Evolutionary conservation across 2,329 filamentous ascomycete genomes (phyloP).

Genomic region (Ophiostoma fasciatum): DNA sequence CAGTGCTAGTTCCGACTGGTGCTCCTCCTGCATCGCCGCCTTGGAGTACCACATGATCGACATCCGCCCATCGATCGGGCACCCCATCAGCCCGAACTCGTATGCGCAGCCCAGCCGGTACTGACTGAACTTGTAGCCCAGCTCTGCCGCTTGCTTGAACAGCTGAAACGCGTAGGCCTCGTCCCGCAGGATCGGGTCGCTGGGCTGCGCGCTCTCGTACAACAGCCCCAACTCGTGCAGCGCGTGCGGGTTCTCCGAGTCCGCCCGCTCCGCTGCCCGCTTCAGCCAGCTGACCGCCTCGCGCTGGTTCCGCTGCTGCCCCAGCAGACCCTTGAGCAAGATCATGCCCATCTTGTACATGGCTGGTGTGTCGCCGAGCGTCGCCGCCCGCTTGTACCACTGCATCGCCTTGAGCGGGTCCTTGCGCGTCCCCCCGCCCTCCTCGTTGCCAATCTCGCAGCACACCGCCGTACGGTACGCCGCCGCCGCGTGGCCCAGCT

Average conservation of each 20-base stretch:
- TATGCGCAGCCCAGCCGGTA: constrained; percentile 77
- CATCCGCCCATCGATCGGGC: constrained; percentile 64
- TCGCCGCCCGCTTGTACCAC: constrained; percentile 92
- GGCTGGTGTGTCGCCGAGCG: constrained; percentile 76
- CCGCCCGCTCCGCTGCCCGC: constrained; percentile 75
- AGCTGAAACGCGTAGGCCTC: constrained; percentile 67
- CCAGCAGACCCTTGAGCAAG: constrained; percentile 80
- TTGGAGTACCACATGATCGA: constrained; percentile 91
- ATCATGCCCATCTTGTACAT: constrained; percentile 99
- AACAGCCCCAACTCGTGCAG: constrained; percentile 71
- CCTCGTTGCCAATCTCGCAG: constrained; percentile 89
- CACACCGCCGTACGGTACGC: constrained; percentile 94
- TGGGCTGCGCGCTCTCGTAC: constrained; percentile 47
- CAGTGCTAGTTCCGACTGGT: constrained; percentile 74
- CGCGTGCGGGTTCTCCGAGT: constrained; percentile 83
- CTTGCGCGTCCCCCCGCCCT: constrained; percentile 80
- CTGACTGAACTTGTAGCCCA: constrained; percentile 93
- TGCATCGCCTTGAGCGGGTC: constrained; percentile 91
- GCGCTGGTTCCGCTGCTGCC: constrained; percentile 64
- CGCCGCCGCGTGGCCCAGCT: constrained; percentile 68
- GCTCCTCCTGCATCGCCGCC: constrained; percentile 83
- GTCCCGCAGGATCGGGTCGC: constrained; percentile 65
- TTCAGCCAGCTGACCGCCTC: constrained; percentile 91
- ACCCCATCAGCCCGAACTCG: constrained; percentile 77
- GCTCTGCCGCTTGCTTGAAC: constrained; percentile 70